phyloP scores from a whole-genome alignment of 73 alveolate species.

The Uronychia binucleata region DNA sequence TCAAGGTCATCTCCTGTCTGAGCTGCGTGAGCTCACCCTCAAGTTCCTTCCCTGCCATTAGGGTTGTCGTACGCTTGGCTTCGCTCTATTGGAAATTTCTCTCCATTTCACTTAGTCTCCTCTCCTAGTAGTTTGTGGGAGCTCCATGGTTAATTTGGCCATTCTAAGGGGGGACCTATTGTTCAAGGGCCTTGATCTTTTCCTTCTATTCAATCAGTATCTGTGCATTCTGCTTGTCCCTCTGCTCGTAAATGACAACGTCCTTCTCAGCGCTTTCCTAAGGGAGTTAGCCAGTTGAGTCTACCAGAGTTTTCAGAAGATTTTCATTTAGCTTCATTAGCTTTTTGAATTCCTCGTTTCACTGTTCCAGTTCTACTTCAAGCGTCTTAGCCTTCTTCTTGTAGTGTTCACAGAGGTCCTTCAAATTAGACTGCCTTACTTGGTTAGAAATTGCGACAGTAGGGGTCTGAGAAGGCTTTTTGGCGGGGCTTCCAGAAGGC shows the following conservation, averaged over 20 bases:
- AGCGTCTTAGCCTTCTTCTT: background rate
- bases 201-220: background rate
- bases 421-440: no score
- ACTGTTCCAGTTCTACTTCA: background rate
- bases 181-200: background rate
- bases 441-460: background rate
- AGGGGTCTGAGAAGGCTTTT: background rate
- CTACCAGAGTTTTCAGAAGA: background rate
- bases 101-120: background rate
- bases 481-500: background rate
- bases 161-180: background rate
- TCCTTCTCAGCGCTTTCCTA: background rate
- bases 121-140: background rate
- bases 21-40: background rate
- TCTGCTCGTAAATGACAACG: background rate
- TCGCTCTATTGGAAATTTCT: background rate
- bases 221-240: background rate
- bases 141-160: background rate
- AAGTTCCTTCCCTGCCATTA: background rate
- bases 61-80: background rate
- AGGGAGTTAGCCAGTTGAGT: background rate
- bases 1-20: background rate
- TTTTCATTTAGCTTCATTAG: background rate
- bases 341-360: background rate
- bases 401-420: no score